Base-by-base conservation (phyloP, 2,329 filamentous ascomycete genomes). In the Lachnellula suecica region DNA sequence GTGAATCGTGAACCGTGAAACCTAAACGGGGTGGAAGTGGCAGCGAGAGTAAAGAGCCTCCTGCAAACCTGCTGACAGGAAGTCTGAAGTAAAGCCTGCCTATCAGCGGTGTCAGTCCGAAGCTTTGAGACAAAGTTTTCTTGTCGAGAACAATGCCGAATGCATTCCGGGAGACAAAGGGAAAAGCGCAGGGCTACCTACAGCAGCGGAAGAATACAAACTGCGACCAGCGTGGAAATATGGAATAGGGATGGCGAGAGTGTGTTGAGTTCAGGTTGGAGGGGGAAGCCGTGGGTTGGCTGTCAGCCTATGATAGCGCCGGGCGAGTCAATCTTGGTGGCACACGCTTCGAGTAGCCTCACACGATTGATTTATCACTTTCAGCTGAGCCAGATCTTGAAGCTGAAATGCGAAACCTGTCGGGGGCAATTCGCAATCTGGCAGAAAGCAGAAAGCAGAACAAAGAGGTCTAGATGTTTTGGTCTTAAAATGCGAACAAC, bases 301-400 rank as follows among this genome's bases (percentile, higher is more conserved):
- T n/a, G 31, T 13, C 17, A 35, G 31, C 31, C 31, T 35, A 35
- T 35, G 15, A 35, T 35, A 35, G 31, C 31, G 15, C 15, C 31
- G 31, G 31, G 4, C 10, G 31, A n/a, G 31, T 35, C 31, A 13
- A 34, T 34, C 11, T 31, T 15, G 9, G 17, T 35, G 17, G 31
- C 85, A 81, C 86, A 17, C 15, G 15, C 17, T 13, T 17, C 15
- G 17, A 35, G 87, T 89, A 87, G 85, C 84, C 84, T 87, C 83
- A 87, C 31, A 35, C 31, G 17, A n/a, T 35, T 7, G 17, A 1
- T 17, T 8, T 35, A n/a, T 35, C 11, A 2, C 6, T 35, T 35
- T 17, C 9, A 35, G 31, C 15, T 17, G 31, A 8, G 17, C 17
- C 15, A 17, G 17, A 35, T 35, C 2, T 13, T 35, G 31, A 13